A percentile compares a stretch with the other conserved stretches of the same genome.
Conservation (phyloP, 257 asterid genomes). For the Anisodus acutangulus region DNA sequence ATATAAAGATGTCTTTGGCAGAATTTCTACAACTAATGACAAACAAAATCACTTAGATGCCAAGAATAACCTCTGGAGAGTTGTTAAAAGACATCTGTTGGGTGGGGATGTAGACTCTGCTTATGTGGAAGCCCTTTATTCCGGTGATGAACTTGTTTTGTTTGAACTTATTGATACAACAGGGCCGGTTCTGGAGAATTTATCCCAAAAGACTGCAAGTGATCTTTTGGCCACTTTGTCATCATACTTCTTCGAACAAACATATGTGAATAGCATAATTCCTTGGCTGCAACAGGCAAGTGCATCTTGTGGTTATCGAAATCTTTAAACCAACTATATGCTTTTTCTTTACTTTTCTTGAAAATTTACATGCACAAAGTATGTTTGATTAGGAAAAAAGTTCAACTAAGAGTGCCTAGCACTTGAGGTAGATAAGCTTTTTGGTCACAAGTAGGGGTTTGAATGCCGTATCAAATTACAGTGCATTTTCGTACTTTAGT, state of each 20-base stretch:
- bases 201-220: slow-evolving; percentile 68
- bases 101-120: slow-evolving; percentile 81
- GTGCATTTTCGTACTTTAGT: neutral
- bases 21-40: slow-evolving; percentile 45
- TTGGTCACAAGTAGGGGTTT: neutral
- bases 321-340: neutral
- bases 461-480: slow-evolving; percentile 6
- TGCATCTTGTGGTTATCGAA: slow-evolving; percentile 29
- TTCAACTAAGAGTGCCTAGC: neutral
- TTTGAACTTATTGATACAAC: slow-evolving; percentile 90
- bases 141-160: slow-evolving; percentile 70
- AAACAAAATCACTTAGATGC: slow-evolving; percentile 54
- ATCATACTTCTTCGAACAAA: slow-evolving; percentile 66
- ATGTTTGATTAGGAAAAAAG: slow-evolving; percentile 1
- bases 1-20: slow-evolving; percentile 44
- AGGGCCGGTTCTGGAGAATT: slow-evolving; percentile 77
- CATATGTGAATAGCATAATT: slow-evolving; percentile 67
- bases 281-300: slow-evolving; percentile 98
- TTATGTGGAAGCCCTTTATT: slow-evolving; percentile 73
- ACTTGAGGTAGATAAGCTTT: neutral
- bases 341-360: neutral
- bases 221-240: slow-evolving; percentile 68
- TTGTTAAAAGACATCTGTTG: slow-evolving; percentile 56
- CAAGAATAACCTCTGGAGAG: slow-evolving; percentile 57
- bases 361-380: slow-evolving; percentile 3